These are phyloP conservation scores for Xylaria sp. DNA, from an alignment of 2,329 filamentous ascomycete genomes.

Conservation along the genomic window DNA sequence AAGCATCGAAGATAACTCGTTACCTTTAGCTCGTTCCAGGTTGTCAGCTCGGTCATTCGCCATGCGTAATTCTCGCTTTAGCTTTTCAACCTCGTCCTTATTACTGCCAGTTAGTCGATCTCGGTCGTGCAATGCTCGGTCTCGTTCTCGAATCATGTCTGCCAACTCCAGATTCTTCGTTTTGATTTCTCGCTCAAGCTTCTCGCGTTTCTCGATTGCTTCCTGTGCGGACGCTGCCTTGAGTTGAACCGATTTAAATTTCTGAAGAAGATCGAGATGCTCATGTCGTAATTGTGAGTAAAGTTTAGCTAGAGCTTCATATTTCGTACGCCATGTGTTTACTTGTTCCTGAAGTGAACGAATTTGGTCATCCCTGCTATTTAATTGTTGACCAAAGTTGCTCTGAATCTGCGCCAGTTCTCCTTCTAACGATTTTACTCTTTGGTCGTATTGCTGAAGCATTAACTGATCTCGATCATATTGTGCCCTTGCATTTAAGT, in stretches of 20 bases:
- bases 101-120: slow-evolving; percentile 87
- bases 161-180: slow-evolving; percentile 99
- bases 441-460: slow-evolving; percentile 94
- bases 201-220: slow-evolving; percentile 93
- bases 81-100: slow-evolving; percentile 92
- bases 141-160: slow-evolving; percentile 97
- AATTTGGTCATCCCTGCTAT: slow-evolving; percentile 95
- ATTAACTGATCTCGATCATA: slow-evolving; percentile 98
- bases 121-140: slow-evolving; percentile 91
- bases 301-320: slow-evolving; percentile 94
- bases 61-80: slow-evolving; percentile 92
- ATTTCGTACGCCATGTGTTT: slow-evolving; percentile 97
- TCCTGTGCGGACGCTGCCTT: slow-evolving; percentile 98
- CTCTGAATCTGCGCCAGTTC: slow-evolving; percentile 84
- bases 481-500: slow-evolving; percentile 91
- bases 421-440: slow-evolving; percentile 90
- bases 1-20: slow-evolving; percentile 92
- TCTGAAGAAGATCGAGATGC: slow-evolving; percentile 92
- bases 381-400: slow-evolving; percentile 85
- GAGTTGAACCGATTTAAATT: slow-evolving; percentile 94
- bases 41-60: slow-evolving; percentile 93
- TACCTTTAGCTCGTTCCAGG: slow-evolving; percentile 90
- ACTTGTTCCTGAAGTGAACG: slow-evolving; percentile 93
- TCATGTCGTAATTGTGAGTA: slow-evolving; percentile 97
- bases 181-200: slow-evolving; percentile 96